Conservation (phyloP, 2,329 filamentous ascomycete species). For the Cucurbitaria berberidis region DNA sequence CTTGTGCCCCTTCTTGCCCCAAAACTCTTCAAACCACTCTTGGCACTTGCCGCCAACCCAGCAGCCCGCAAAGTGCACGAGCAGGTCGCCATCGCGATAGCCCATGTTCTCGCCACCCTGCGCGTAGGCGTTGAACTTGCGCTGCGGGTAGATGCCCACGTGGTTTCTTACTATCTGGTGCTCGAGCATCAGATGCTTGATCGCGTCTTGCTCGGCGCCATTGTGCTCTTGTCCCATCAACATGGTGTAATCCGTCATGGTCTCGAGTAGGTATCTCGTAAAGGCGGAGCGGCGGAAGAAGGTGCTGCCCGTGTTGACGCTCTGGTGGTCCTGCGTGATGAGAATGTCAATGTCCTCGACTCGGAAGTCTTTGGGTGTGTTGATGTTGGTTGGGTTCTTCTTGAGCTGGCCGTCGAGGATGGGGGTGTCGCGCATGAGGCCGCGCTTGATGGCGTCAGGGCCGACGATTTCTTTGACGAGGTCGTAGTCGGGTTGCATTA, state of each 20-base stretch:
- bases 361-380: constrained; percentile 34
- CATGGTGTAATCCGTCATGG: constrained; percentile 48
- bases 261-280: constrained; percentile 47
- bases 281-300: constrained; percentile 49
- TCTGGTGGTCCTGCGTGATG: constrained; percentile 51
- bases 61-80: constrained; percentile 51
- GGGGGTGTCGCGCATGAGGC: constrained; percentile 33
- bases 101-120: constrained; percentile 46
- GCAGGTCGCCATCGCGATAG: constrained; percentile 48
- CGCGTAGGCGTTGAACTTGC: constrained; percentile 48
- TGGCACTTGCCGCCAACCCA: constrained; percentile 47
- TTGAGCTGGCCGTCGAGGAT: constrained; percentile 37
- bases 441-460: constrained; percentile 40
- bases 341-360: constrained; percentile 48
- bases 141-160: constrained; percentile 46
- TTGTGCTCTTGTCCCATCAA: constrained; percentile 43
- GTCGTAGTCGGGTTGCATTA: constrained; percentile 47
- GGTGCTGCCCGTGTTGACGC: constrained; percentile 49
- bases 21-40: constrained; percentile 46
- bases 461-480: constrained; percentile 42
- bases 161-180: constrained; percentile 48
- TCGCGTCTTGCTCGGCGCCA: constrained; percentile 46
- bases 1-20: constrained; percentile 36
- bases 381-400: constrained; percentile 36
- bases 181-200: constrained; percentile 44